Conservation (phyloP, 768 basidiomycete genomes). For the Sutorius australiensis region DNA sequence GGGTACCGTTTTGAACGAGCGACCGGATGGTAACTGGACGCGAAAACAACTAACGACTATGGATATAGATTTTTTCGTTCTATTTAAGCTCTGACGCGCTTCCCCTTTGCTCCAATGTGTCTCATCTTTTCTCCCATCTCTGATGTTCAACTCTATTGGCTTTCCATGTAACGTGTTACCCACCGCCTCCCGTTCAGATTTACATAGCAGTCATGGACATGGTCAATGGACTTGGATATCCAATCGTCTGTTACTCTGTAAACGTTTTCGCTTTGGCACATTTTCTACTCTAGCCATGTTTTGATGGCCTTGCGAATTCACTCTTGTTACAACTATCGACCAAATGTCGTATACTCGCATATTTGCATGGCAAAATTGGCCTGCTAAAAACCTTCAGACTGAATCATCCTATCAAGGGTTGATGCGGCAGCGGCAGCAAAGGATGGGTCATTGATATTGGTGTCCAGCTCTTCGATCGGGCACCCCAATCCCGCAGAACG, state of each 20-base stretch:
- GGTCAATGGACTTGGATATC: constrained; percentile 56
- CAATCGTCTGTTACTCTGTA: constrained; percentile 52
- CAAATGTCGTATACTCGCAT: background rate
- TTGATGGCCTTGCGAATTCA: constrained; percentile 6
- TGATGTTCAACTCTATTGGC: constrained; percentile 17
- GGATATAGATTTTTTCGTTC: constrained; percentile 28
- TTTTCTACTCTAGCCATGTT: constrained; percentile 13
- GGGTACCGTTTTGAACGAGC: constrained; percentile 29
- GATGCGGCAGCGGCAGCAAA: constrained; percentile 17
- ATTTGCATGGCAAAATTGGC: background rate
- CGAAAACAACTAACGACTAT: constrained; percentile 13
- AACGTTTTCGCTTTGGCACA: constrained; percentile 28
- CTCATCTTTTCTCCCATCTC: constrained; percentile 12
- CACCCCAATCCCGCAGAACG: constrained; percentile 14
- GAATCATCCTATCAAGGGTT: constrained; percentile 20
- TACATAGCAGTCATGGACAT: constrained; percentile 33
- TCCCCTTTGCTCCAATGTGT: constrained; percentile 17
- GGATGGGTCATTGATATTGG: constrained; percentile 25
- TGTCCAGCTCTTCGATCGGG: constrained; percentile 20
- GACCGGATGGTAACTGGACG: constrained; percentile 3
- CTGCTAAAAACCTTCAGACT: background rate
- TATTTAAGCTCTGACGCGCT: constrained; percentile 7
- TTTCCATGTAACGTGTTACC: constrained; percentile 29
- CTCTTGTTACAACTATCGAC: background rate
- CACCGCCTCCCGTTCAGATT: constrained; percentile 25